Evolutionary conservation across 2,329 filamentous ascomycete genomes (phyloP).

Genomic region (Alternaria panax): DNA sequence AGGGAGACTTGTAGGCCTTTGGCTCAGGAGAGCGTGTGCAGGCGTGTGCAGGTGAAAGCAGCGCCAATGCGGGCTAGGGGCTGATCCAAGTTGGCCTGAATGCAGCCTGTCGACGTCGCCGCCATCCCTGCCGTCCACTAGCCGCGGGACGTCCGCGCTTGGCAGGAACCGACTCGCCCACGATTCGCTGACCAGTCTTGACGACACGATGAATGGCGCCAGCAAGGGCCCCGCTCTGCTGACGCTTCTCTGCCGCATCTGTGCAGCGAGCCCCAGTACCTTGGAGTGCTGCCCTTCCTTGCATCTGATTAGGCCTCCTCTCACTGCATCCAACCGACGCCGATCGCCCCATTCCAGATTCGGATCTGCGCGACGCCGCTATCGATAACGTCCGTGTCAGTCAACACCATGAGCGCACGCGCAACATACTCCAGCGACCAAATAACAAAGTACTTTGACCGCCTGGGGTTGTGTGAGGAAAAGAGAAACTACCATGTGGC

Average conservation of each 20-base stretch:
- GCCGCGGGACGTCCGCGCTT: slow-evolving; percentile 12
- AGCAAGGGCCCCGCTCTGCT: background rate
- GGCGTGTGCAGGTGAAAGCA: background rate
- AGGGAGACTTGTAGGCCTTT: background rate
- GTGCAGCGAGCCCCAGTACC: background rate
- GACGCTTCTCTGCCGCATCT: no score
- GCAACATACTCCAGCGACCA: slow-evolving; percentile 37
- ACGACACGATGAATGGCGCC: background rate
- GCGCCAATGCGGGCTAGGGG: slow-evolving; percentile 5
- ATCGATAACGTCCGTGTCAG: slow-evolving; percentile 6
- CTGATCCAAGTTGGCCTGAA: no score
- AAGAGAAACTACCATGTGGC: slow-evolving; percentile 37
- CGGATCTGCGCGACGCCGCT: slow-evolving; percentile 12
- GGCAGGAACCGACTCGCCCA: slow-evolving; percentile 8
- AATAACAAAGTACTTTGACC: slow-evolving; percentile 46
- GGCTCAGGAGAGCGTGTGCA: slow-evolving; percentile 4
- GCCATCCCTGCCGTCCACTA: slow-evolving; percentile 4
- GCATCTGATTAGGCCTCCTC: background rate
- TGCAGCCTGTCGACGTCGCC: no score
- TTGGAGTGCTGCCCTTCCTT: background rate
- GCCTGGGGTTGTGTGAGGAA: slow-evolving; percentile 38
- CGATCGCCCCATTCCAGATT: slow-evolving; percentile 4
- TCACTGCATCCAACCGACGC: background rate
- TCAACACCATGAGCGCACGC: slow-evolving; percentile 15
- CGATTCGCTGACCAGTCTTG: slow-evolving; percentile 3